Percentiles rank a stretch among this genome's conserved stretches.
These are phyloP conservation scores for Kurtzmaniella quercitrusa DNA, from an alignment of 1,139 yeast genomes.

Conservation along the genomic window DNA sequence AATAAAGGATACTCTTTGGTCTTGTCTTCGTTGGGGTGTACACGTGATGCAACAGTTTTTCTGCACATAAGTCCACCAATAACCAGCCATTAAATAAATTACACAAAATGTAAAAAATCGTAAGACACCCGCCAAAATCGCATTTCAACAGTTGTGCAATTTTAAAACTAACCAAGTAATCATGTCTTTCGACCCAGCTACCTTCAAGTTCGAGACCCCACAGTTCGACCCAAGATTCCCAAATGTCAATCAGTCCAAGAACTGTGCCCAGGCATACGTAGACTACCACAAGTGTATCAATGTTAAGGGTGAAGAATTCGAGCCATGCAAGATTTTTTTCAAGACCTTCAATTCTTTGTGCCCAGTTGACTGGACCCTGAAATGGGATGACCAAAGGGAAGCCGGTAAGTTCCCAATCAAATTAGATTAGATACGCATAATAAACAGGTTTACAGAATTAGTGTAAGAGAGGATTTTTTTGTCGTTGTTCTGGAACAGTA, in stretches of 20 bases:
- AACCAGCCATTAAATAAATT: slow-evolving; percentile 3
- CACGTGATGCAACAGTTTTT: neutral
- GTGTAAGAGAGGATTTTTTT: neutral
- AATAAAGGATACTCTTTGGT: too few species aligned
- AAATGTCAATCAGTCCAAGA: slow-evolving; percentile 93
- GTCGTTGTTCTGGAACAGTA: too few species aligned
- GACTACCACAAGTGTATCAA: slow-evolving; percentile 97
- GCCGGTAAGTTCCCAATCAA: slow-evolving; percentile 48
- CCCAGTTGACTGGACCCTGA: slow-evolving; percentile 89
- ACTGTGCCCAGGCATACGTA: slow-evolving; percentile 96
- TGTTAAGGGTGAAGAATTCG: slow-evolving; percentile 97
- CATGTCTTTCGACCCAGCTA: slow-evolving; percentile 46
- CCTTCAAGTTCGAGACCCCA: slow-evolving; percentile 66
- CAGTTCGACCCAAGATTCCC: slow-evolving; percentile 95
- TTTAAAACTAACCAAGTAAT: slow-evolving; percentile 5
- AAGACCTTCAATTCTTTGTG: slow-evolving; percentile 88
- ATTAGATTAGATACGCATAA: slow-evolving; percentile 18
- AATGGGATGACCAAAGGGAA: slow-evolving; percentile 93
- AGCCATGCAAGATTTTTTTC: slow-evolving; percentile 94
- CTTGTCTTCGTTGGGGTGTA: too few species aligned
- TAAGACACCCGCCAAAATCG: slow-evolving; percentile 7
- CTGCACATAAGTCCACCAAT: slow-evolving; percentile 1
- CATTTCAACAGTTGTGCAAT: slow-evolving; percentile 2
- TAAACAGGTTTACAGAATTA: neutral
- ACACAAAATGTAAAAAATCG: slow-evolving; percentile 10